These are phyloP conservation scores for Candida odintsovae DNA, from an alignment of 805 yeast species.

Conservation along the genomic window DNA sequence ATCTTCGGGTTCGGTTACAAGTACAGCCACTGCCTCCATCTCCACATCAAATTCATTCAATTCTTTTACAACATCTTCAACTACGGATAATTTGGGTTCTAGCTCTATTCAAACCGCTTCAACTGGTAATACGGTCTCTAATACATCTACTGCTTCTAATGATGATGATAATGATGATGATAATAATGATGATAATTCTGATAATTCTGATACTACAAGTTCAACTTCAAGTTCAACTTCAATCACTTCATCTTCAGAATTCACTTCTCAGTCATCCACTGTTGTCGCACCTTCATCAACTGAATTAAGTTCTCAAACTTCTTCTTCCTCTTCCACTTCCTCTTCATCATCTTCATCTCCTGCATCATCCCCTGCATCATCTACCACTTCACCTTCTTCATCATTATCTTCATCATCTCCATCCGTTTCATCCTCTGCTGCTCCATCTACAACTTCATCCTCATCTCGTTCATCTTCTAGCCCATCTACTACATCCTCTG, in stretches of 20 bases:
- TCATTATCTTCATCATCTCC: slow-evolving; percentile 11
- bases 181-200: too few species aligned
- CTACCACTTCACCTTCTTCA: slow-evolving; percentile 9
- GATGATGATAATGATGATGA: too few species aligned
- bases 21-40: neutral
- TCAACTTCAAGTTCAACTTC: neutral
- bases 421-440: slow-evolving; percentile 6
- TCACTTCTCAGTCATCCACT: neutral
- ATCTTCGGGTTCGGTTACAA: too few species aligned
- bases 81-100: too few species aligned
- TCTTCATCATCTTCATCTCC: slow-evolving; percentile 11
- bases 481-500: slow-evolving; percentile 12
- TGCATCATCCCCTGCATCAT: slow-evolving; percentile 5
- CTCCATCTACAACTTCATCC: slow-evolving; percentile 2
- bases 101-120: too few species aligned
- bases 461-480: slow-evolving; percentile 2
- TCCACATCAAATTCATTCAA: neutral
- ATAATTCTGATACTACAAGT: neutral
- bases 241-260: neutral
- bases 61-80: too few species aligned
- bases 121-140: too few species aligned
- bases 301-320: slow-evolving; percentile 2
- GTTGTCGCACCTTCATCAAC: slow-evolving; percentile 5
- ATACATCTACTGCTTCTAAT: too few species aligned
- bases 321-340: slow-evolving; percentile 9